These are phyloP conservation scores for Aspergillus asperescens DNA, from an alignment of 495 filamentous ascomycete genomes.

Conservation along the genomic window DNA sequence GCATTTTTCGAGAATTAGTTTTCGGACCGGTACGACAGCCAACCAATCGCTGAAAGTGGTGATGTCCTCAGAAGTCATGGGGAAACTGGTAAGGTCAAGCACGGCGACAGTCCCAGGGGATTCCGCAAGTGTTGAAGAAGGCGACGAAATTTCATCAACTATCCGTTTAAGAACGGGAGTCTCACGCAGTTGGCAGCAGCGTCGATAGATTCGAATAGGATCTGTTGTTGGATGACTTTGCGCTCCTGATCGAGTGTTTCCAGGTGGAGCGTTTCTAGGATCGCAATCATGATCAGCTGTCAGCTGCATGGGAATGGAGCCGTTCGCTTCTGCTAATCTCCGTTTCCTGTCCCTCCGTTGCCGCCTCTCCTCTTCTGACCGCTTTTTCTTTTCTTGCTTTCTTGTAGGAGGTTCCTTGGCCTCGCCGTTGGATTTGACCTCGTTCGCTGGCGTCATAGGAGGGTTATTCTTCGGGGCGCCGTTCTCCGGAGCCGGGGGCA, in stretches of 20 bases:
- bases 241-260: conserved; percentile 38
- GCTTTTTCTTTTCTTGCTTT: conserved; percentile 89
- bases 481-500: conserved; percentile 15
- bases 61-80: conserved; percentile 75
- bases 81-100: conserved; percentile 78
- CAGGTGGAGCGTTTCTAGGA: conserved; percentile 22
- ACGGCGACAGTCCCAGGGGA: conserved; percentile 67
- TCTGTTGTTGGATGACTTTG: conserved; percentile 79
- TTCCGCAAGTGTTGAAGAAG: conserved; percentile 53
- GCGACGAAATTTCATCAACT: conserved; percentile 74
- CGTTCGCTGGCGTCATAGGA: conserved; percentile 17
- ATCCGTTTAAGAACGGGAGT: conserved; percentile 84
- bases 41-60: conserved; percentile 88
- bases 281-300: conserved; percentile 52
- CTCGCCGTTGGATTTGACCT: conserved; percentile 32
- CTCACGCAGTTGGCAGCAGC: conserved; percentile 91
- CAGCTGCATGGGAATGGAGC: conserved; percentile 72
- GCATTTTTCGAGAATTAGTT: conserved; percentile 79
- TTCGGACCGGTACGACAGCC: conserved; percentile 84
- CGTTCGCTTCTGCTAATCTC: conserved; percentile 74
- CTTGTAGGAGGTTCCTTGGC: conserved; percentile 51
- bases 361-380: conserved; percentile 80
- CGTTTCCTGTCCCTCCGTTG: conserved; percentile 80
- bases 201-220: conserved; percentile 85
- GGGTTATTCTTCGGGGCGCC: conserved; percentile 18